These are phyloP conservation scores for Teratosphaeria viscida DNA, from an alignment of 2,329 filamentous ascomycete genomes.

Conservation along the genomic window DNA sequence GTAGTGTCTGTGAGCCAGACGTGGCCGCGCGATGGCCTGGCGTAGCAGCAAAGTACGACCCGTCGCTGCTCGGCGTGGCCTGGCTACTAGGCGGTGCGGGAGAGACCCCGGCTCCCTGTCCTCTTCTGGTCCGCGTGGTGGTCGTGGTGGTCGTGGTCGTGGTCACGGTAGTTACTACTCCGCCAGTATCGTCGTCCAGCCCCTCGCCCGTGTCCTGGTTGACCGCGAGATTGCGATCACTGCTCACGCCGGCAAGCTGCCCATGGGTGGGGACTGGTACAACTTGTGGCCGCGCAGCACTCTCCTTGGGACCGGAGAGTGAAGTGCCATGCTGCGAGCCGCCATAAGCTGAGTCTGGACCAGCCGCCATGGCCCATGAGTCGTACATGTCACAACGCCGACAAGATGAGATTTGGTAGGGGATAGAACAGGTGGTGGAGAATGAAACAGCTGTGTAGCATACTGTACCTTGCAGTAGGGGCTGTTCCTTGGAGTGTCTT, in stretches of 20 bases:
- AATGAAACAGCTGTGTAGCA: neutral
- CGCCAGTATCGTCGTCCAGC: slow-evolving; percentile 21
- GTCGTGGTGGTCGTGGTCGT: slow-evolving; percentile 25
- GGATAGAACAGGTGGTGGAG: neutral
- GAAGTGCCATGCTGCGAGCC: neutral
- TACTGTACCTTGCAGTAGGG: neutral
- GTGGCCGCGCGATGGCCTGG: neutral
- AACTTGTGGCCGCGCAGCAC: neutral
- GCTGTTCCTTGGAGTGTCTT: neutral
- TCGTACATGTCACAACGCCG: neutral
- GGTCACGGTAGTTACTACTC: slow-evolving; percentile 20
- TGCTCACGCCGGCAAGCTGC: slow-evolving; percentile 16
- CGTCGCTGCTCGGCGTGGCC: neutral
- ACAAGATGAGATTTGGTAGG: neutral
- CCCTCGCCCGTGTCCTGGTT: slow-evolving; percentile 21
- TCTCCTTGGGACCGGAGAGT: neutral
- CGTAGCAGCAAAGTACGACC: neutral
- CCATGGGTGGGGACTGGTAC: slow-evolving; percentile 11
- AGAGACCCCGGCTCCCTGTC: neutral
- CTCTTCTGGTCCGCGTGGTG: slow-evolving; percentile 7
- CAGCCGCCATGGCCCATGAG: neutral
- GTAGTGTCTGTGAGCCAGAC: neutral
- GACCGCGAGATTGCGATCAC: slow-evolving; percentile 16
- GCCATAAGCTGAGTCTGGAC: neutral
- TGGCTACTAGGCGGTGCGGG: neutral